A percentile compares a stretch with the other conserved stretches of the same genome.
These are phyloP conservation scores for Trichosporon ovoides DNA, from an alignment of 1,284 basidiomycete species.

Conservation along the genomic window DNA sequence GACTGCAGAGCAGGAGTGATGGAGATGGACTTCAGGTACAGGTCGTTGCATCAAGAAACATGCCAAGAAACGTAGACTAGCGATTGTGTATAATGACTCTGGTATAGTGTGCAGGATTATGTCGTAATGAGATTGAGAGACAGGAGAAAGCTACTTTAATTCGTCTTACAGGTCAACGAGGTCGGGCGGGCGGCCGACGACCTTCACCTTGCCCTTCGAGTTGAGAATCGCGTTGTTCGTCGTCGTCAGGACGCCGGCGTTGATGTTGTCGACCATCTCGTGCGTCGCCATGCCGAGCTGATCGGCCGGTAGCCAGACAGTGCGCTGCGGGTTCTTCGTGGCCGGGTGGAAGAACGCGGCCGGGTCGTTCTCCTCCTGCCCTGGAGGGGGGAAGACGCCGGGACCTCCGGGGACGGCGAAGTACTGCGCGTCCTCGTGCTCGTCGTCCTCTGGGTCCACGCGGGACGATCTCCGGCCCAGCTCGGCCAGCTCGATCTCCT, in stretches of 20 bases:
- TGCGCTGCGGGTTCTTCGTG: constrained; percentile 63
- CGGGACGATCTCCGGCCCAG: constrained; percentile 1
- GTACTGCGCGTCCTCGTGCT: constrained; percentile 25
- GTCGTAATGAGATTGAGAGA: no score
- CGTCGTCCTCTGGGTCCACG: constrained; percentile 6
- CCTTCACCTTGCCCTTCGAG: constrained; percentile 8
- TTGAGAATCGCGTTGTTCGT: constrained; percentile 60
- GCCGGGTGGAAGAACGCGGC: constrained; percentile 72
- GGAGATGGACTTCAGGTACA: no score
- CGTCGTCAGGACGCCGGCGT: constrained; percentile 57
- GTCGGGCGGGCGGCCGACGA: constrained; percentile 1
- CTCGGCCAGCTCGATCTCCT: constrained; percentile 10
- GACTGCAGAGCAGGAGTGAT: no score
- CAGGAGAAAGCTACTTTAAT: no score
- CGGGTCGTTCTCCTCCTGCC: constrained; percentile 33
- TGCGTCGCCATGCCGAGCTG: constrained; percentile 60
- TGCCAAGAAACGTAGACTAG: no score
- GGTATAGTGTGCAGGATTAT: no score
- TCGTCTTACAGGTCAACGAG: neutral
- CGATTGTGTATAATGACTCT: no score
- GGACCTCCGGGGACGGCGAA: constrained; percentile 45
- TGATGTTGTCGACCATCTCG: constrained; percentile 59
- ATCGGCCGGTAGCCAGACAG: constrained; percentile 76
- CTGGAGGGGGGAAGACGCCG: constrained; percentile 22
- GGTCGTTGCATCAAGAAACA: no score